Evolutionary conservation across 2,329 filamentous ascomycete species (phyloP).

Genomic region (Emergomyces orientalis): DNA sequence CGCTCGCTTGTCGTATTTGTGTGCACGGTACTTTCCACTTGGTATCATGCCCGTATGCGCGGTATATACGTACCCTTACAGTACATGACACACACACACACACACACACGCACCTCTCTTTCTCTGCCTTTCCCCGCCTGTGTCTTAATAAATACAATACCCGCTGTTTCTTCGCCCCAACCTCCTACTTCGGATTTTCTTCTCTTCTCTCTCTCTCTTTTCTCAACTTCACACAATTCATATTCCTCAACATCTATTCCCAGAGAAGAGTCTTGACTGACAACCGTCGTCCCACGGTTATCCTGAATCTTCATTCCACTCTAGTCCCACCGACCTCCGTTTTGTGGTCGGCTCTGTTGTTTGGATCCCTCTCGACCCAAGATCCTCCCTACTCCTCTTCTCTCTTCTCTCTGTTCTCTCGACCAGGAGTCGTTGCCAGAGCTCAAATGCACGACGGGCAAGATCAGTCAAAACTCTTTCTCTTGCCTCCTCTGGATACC

Average conservation of each 20-base stretch:
- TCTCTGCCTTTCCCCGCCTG: background rate
- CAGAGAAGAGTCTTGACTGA: slow-evolving; percentile 5
- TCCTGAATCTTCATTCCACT: slow-evolving; percentile 1
- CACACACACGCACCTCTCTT: background rate
- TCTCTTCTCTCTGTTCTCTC: background rate
- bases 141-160: slow-evolving; percentile 1
- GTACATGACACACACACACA: background rate
- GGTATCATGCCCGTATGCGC: no score
- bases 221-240: background rate
- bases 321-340: background rate
- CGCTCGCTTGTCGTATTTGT: background rate
- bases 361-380: background rate
- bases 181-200: background rate
- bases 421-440: slow-evolving; percentile 16
- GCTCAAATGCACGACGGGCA: slow-evolving; percentile 39
- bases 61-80: background rate
- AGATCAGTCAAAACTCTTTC: slow-evolving; percentile 30
- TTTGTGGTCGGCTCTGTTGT: background rate
- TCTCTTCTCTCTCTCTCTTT: slow-evolving; percentile 9
- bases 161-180: background rate
- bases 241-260: slow-evolving; percentile 10
- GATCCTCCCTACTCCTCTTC: background rate
- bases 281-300: slow-evolving; percentile 1
- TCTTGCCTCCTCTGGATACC: slow-evolving; percentile 34
- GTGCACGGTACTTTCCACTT: no score